Base-by-base conservation (phyloP, 768 basidiomycete genomes). In the Mycena alexandri region DNA sequence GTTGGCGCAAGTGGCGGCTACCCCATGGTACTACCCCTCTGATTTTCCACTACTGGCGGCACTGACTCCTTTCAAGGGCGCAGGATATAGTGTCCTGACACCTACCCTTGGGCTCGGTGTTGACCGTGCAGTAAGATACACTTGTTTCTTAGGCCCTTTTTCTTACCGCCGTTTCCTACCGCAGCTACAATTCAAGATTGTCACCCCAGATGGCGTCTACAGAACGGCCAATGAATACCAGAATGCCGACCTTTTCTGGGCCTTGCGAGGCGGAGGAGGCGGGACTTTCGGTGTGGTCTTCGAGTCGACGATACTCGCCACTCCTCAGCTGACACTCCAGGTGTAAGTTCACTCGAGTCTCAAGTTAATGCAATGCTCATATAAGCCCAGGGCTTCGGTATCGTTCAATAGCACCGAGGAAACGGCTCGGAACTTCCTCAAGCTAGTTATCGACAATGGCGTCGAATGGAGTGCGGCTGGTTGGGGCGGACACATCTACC, bases 221-320 rank as follows among this genome's bases (percentile, higher is more conserved):
- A 78, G 79, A 24, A 78, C 78, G 9, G 84, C 77, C 14, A 85
- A 84, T 70, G 76, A 74, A 5, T 79, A 78, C 68, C 81, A 83
- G 65, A 82, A 85, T 58, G 22, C 68, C 4, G 84, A 86, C 68
- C 75, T 86, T 2, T 85, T 84, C 74, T 86, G 77, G 66, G 84
- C 84, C 0, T 73, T 85, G 11, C 80, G 84, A 33, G 84, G 85
- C 7, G 84, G 84, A 8, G 81, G 82, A 1, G 85, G 84, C 29
- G 78, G 81, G 29, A 85, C 83, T 0, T 85, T 81, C 55, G 79
- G 78, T 34, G 77, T 79, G n/a, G 79, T 85, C 38, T 52, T 79
- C 2, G 75, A 77, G 48, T 64, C 63, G 7, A 64, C 63, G 47
- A 13, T 11, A n/a, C 51, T 59, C 5, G 68, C 34, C 44, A 33